phyloP scores from a whole-genome alignment of 768 basidiomycete species.

The Boletus vermiculosoides region DNA sequence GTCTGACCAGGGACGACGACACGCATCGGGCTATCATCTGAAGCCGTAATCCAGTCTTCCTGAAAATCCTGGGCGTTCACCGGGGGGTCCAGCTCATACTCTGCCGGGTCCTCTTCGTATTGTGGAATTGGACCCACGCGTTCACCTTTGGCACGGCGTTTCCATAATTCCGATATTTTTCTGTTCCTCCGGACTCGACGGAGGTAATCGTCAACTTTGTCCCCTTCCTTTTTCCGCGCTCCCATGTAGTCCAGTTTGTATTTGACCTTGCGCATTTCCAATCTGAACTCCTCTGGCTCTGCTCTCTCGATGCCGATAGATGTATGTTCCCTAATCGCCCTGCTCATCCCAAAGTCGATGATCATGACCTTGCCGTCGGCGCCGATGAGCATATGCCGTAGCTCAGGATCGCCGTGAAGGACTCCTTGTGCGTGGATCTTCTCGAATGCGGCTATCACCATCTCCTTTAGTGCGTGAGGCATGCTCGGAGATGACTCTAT shows the following conservation, averaged over 20 bases:
- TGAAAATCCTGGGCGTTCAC: slow-evolving; percentile 35
- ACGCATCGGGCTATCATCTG: slow-evolving; percentile 35
- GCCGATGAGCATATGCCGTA: slow-evolving; percentile 54
- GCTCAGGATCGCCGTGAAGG: slow-evolving; percentile 47
- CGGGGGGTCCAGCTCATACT: slow-evolving; percentile 34
- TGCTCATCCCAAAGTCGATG: slow-evolving; percentile 52
- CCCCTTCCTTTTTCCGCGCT: slow-evolving; percentile 36
- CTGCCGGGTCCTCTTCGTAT: slow-evolving; percentile 31
- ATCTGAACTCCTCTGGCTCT: slow-evolving; percentile 39
- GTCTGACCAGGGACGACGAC: slow-evolving; percentile 40
- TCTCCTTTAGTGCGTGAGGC: slow-evolving; percentile 53
- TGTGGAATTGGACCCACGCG: slow-evolving; percentile 31
- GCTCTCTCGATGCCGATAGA: slow-evolving; percentile 38
- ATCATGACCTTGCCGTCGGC: slow-evolving; percentile 53
- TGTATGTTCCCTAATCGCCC: slow-evolving; percentile 29
- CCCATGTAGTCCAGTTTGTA: slow-evolving; percentile 49
- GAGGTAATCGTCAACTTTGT: slow-evolving; percentile 32
- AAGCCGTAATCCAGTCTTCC: slow-evolving; percentile 35
- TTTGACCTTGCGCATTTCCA: slow-evolving; percentile 57
- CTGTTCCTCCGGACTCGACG: slow-evolving; percentile 32
- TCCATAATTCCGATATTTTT: slow-evolving; percentile 26
- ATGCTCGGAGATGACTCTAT: slow-evolving; percentile 57
- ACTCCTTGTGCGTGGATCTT: slow-evolving; percentile 48
- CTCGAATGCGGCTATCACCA: slow-evolving; percentile 49
- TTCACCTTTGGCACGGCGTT: slow-evolving; percentile 28